phyloP scores from a whole-genome alignment of 73 alveolate genomes.

The Tetrahymena malaccensis region DNA sequence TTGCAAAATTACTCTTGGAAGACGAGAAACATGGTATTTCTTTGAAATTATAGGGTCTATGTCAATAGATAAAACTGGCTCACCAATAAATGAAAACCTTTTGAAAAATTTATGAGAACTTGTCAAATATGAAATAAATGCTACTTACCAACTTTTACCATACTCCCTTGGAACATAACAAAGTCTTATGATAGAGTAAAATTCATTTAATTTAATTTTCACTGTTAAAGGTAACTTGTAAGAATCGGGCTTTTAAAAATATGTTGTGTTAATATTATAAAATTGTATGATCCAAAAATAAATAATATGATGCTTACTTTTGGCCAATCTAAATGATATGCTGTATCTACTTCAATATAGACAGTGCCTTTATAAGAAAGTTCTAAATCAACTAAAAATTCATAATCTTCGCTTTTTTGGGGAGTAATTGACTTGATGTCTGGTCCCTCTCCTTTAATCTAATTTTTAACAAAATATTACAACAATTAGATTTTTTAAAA shows the following conservation, averaged over 20 bases:
- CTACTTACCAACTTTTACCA: not conserved
- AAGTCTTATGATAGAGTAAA: not conserved
- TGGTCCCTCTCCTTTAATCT: not conserved
- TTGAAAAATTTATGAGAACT: not conserved
- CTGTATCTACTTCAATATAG: not conserved
- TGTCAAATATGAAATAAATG: not conserved
- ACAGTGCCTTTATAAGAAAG: not conserved
- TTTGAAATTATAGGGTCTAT: not conserved
- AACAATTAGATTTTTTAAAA: not conserved
- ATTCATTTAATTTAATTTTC: not conserved
- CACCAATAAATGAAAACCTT: not conserved
- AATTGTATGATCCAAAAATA: too few relatives aligned
- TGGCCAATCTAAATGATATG: not conserved
- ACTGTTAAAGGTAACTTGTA: not conserved
- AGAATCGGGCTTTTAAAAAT: not conserved
- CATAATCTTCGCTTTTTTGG: not conserved
- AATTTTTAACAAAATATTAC: not conserved
- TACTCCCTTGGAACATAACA: not conserved
- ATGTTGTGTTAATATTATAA: not conserved
- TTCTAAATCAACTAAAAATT: not conserved
- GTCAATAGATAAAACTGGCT: not conserved
- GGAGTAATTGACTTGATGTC: not conserved
- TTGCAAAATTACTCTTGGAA: not conserved
- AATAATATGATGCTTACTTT: too few relatives aligned
- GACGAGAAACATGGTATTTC: not conserved